Base-by-base conservation (phyloP, 1,139 yeast genomes). In the Blastobotrys arbuscula region DNA sequence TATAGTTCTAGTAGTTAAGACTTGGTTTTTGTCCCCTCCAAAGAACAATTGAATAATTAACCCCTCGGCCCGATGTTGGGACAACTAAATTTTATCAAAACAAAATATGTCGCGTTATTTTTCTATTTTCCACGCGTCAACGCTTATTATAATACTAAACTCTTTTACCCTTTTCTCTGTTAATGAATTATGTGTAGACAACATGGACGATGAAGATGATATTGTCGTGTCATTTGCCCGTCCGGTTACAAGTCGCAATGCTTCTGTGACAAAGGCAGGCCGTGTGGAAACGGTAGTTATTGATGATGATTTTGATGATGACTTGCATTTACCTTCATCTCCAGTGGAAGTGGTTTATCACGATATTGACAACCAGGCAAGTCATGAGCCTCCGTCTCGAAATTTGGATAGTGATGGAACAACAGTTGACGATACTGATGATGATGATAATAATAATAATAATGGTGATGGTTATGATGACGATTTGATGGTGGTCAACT, bases 1-100 rank as follows among this genome's bases (percentile, higher is more conserved):
- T 61, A 24, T 16, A 28, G 31, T 28, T 7, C 28, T 7, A 24
- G 10, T 24, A 24, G n/a, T n/a, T n/a, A n/a, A n/a, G n/a, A n/a
- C n/a, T n/a, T n/a, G n/a, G n/a, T n/a, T n/a, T n/a, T n/a, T n/a
- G n/a, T n/a, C n/a, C n/a, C n/a, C n/a, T n/a, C n/a, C n/a, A n/a
- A n/a, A n/a, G n/a, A n/a, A n/a, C n/a, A n/a, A n/a, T n/a, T n/a
- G n/a, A n/a, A n/a, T n/a, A n/a, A n/a, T n/a, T n/a, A n/a, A n/a
- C n/a, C n/a, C n/a, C n/a, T n/a, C n/a, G n/a, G n/a, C n/a, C n/a
- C n/a, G n/a, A n/a, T n/a, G n/a, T n/a, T n/a, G n/a, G n/a, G n/a
- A n/a, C n/a, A n/a, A n/a, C n/a, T n/a, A n/a, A n/a, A n/a, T n/a
- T n/a, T n/a, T n/a, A n/a, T n/a, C n/a, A n/a, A n/a, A n/a, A n/a